phyloP scores from a whole-genome alignment of 2,329 filamentous ascomycete species.

The Orbilia ellipsospora region DNA sequence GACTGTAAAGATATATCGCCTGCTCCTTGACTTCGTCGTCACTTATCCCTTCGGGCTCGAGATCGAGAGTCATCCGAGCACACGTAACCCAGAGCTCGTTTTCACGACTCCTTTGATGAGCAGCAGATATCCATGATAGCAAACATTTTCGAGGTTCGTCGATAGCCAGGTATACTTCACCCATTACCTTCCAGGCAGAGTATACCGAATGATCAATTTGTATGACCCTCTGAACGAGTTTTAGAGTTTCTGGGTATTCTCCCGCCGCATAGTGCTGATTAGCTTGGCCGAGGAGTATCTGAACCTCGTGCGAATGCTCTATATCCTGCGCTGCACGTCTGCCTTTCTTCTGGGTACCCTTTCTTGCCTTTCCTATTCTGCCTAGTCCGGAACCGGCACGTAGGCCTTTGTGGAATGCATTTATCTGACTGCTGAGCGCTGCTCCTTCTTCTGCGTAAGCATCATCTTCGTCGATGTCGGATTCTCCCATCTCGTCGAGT shows the following conservation, averaged over 20 bases:
- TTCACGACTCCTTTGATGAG: conserved; percentile 72
- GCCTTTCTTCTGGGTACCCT: conserved; percentile 29
- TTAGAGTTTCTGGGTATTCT: conserved; percentile 71
- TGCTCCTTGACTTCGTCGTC: conserved; percentile 66
- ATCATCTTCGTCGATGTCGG: conserved; percentile 49
- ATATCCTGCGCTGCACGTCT: conserved; percentile 58
- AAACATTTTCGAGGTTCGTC: conserved; percentile 70
- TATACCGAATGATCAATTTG: conserved; percentile 75
- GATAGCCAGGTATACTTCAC: conserved; percentile 72
- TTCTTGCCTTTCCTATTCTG: conserved; percentile 44
- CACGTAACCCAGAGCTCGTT: conserved; percentile 71
- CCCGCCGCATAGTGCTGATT: conserved; percentile 74
- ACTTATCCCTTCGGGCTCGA: conserved; percentile 66
- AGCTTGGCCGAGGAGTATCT: conserved; percentile 73
- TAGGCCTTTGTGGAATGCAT: conserved; percentile 50
- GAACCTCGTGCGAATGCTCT: conserved; percentile 69
- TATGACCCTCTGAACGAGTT: conserved; percentile 72
- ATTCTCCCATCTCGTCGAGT: conserved; percentile 37
- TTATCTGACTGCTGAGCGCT: conserved; percentile 35
- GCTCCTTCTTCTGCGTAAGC: conserved; percentile 31
- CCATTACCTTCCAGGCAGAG: conserved; percentile 73
- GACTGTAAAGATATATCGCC: conserved; percentile 71
- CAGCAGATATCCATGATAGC: conserved; percentile 71
- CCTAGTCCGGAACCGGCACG: conserved; percentile 29
- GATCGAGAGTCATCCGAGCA: conserved; percentile 67